Base-by-base conservation (phyloP, 2,329 filamentous ascomycete species). In the Hypoxylon sp. region DNA sequence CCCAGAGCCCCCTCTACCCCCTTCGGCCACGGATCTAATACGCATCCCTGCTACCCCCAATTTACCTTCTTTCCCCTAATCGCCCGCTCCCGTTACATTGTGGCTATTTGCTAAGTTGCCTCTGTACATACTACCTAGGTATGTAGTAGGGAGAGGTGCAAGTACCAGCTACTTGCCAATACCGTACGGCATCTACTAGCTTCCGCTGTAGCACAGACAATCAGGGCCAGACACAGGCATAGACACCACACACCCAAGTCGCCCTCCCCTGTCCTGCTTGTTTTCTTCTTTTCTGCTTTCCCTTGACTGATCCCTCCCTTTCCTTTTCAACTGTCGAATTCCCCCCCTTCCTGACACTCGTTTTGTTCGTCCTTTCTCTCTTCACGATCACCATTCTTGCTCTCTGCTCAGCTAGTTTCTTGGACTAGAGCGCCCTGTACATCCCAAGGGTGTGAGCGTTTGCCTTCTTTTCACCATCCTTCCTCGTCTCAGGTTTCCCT, bases 161-260 rank as follows among this genome's bases (percentile, higher is more conserved):
- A n/a, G n/a, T n/a, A n/a, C n/a, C n/a, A n/a, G n/a, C n/a, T n/a
- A n/a, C n/a, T n/a, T n/a, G n/a, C n/a, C 46, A 17, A 48, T 57
- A 54, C 49, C n/a, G 48, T 37, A 45, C 41, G 51, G 18, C 57
- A 35, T 54, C 31, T 43, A 55, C 42, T 50, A 56, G 57, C 42
- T 60, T 60, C 60, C 60, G 58, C 60, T 63, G 57, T 60, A 60
- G 57, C 54, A 62, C 58, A 58, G 62, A n/a, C n/a, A 64, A 57
- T 35, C 31, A 35, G 31, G 9, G n/a, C 31, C 15, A 35, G 38
- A 17, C n/a, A n/a, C n/a, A n/a, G n/a, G n/a, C n/a, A n/a, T n/a
- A n/a, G n/a, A n/a, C n/a, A n/a, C n/a, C n/a, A n/a, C n/a, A n/a
- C n/a, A n/a, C n/a, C n/a, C n/a, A n/a, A n/a, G n/a, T n/a, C n/a